Conservation (phyloP, 2,329 filamentous ascomycete genomes). For the Fusarium stilboides region DNA sequence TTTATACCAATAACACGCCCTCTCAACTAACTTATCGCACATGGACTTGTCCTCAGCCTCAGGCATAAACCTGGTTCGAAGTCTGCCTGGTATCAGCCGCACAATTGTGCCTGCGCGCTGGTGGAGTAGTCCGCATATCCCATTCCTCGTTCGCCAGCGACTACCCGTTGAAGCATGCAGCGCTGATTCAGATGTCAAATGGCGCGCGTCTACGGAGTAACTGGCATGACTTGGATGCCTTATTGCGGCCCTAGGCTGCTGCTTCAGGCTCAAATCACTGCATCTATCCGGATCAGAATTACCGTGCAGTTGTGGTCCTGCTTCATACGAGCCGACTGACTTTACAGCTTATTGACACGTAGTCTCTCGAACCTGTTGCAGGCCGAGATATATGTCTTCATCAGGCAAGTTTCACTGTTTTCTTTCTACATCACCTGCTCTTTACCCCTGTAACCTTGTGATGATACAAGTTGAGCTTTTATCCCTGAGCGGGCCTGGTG, state of each 20-base stretch:
- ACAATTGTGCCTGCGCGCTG: constrained; percentile 17
- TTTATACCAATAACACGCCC: neutral
- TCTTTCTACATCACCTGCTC: neutral
- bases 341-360: constrained; percentile 3
- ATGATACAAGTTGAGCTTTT: constrained; percentile 61
- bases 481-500: constrained; percentile 53
- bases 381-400: constrained; percentile 11
- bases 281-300: constrained; percentile 10
- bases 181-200: constrained; percentile 22
- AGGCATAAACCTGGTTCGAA: constrained; percentile 10
- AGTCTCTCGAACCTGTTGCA: neutral
- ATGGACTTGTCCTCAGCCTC: constrained; percentile 1
- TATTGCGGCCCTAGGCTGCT: constrained; percentile 28
- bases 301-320: constrained; percentile 6
- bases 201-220: constrained; percentile 1
- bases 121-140: constrained; percentile 28
- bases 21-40: neutral
- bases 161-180: constrained; percentile 19
- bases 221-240: constrained; percentile 42
- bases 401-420: constrained; percentile 26
- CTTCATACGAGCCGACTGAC: constrained; percentile 9
- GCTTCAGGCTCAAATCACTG: constrained; percentile 21
- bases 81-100: constrained; percentile 35
- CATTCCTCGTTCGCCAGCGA: constrained; percentile 37
- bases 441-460: constrained; percentile 45